Conservation (phyloP, 2,329 filamentous ascomycete genomes). For the Aspergillus neotritici region DNA sequence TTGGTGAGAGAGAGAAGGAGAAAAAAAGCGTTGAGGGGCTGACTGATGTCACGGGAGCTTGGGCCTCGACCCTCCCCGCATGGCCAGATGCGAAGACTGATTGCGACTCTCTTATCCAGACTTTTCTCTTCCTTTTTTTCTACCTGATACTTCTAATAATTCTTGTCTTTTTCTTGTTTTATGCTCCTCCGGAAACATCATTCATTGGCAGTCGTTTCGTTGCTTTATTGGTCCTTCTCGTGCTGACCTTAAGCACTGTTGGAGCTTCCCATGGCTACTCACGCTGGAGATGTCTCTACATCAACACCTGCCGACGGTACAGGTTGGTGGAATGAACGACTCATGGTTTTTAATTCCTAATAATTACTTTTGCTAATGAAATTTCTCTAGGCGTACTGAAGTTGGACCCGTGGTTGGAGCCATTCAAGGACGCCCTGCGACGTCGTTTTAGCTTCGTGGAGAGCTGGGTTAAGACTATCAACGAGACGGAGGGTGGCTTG, state of each 20-base stretch:
- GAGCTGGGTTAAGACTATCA: constrained; percentile 78
- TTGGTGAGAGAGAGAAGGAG: neutral
- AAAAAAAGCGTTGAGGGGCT: neutral
- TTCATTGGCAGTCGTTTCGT: neutral
- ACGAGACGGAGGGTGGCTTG: constrained; percentile 78
- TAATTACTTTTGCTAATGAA: constrained; percentile 1
- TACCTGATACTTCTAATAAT: neutral
- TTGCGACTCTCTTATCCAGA: constrained; percentile 3
- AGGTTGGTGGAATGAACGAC: constrained; percentile 17
- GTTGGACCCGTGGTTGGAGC: constrained; percentile 83
- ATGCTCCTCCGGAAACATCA: too few species aligned
- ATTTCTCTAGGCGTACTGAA: constrained; percentile 65
- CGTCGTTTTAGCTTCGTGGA: constrained; percentile 73
- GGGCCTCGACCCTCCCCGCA: constrained; percentile 10
- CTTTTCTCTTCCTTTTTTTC: constrained; percentile 2
- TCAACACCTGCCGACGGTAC: constrained; percentile 22
- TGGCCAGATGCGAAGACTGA: neutral
- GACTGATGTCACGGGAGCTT: constrained; percentile 8
- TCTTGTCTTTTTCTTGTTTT: neutral
- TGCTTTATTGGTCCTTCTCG: neutral
- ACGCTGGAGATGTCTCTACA: constrained; percentile 2
- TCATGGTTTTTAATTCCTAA: neutral
- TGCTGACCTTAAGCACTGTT: neutral
- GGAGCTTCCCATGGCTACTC: constrained; percentile 15
- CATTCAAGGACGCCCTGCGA: constrained; percentile 72